Evolutionary conservation across 495 filamentous ascomycete genomes (phyloP).

Genomic region (Astrothelium macrocarpum): DNA sequence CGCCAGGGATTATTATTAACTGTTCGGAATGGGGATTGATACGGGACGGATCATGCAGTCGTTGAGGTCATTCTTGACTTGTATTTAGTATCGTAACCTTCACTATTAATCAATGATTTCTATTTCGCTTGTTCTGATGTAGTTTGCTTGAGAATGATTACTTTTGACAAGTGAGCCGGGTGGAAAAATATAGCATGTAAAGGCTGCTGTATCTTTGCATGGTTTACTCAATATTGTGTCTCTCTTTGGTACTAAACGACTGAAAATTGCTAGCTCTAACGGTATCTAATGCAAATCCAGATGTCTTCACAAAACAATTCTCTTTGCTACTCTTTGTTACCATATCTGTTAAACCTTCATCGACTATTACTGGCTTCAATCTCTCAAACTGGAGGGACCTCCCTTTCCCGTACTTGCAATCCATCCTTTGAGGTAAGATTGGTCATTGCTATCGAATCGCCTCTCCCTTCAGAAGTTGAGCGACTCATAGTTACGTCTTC

Average conservation of each 20-base stretch:
- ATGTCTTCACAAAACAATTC: no score
- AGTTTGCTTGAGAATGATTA: background rate
- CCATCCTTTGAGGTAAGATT: background rate
- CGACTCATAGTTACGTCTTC: background rate
- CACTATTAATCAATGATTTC: background rate
- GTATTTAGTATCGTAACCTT: background rate
- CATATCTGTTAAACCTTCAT: no score
- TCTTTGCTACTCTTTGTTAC: no score
- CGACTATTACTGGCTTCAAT: no score
- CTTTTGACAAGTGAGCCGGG: background rate
- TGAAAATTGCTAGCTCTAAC: no score
- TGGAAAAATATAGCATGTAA: background rate
- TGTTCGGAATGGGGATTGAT: no score
- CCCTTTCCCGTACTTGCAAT: background rate
- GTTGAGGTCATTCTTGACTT: background rate
- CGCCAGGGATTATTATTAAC: background rate
- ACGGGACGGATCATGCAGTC: background rate
- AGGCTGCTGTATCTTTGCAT: no score
- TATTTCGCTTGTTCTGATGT: background rate
- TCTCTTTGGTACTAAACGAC: no score
- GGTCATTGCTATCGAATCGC: background rate
- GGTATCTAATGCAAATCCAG: no score
- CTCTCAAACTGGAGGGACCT: no score
- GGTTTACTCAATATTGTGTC: no score
- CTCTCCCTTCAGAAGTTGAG: background rate